Conservation (phyloP, 1,139 yeast genomes). For the Sugiyamaella paludigena region DNA sequence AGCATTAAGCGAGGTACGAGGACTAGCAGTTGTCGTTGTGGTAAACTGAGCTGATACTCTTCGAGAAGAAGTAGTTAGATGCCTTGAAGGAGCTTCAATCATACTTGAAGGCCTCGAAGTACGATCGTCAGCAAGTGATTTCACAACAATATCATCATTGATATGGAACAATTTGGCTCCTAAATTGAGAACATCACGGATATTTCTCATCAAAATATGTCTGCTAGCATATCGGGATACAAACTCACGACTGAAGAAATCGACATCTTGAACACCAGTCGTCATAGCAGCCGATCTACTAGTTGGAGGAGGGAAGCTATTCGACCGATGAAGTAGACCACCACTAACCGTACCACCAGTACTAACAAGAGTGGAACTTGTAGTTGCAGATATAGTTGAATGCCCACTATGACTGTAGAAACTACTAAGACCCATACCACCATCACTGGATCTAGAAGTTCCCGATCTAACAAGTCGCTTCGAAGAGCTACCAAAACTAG, state of each 20-base stretch:
- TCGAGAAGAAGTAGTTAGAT: conserved; percentile 39
- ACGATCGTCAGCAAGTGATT: conserved; percentile 44
- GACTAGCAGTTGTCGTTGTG: conserved; percentile 10
- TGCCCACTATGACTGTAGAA: conserved; percentile 9
- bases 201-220: conserved; percentile 50
- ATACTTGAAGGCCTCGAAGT: conserved; percentile 48
- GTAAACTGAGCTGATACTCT: conserved; percentile 34
- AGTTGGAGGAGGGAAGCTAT: conserved; percentile 39
- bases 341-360: neutral
- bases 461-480: conserved; percentile 6
- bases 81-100: conserved; percentile 46
- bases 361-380: conserved; percentile 1
- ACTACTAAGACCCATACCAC: neutral
- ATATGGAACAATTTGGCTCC: conserved; percentile 54
- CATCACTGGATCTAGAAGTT: conserved; percentile 10
- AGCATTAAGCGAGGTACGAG: conserved; percentile 16
- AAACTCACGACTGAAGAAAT: conserved; percentile 37
- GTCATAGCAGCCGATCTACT: conserved; percentile 30
- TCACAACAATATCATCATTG: conserved; percentile 53
- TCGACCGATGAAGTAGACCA: conserved; percentile 33
- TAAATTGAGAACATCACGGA: conserved; percentile 59
- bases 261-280: conserved; percentile 41
- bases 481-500: neutral
- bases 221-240: conserved; percentile 41
- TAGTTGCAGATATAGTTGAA: neutral